These are phyloP conservation scores for Dictyostelium capitatum DNA, from an alignment of 78 protist species.

Conservation along the genomic window DNA sequence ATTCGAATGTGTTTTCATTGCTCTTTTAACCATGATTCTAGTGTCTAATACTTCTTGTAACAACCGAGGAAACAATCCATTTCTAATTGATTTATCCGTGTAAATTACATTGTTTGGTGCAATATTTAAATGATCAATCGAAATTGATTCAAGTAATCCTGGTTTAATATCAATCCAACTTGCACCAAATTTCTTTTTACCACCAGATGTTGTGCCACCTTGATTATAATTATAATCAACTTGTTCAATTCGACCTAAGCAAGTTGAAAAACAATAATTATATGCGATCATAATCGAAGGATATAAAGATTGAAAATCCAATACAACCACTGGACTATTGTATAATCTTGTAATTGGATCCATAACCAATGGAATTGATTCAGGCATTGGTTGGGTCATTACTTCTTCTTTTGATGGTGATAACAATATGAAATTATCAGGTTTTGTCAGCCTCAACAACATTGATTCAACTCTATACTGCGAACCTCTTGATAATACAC, in stretches of 20 bases:
- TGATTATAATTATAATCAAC: not conserved
- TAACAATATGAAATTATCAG: slow-evolving; percentile 78
- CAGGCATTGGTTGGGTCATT: slow-evolving; percentile 81
- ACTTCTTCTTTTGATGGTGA: slow-evolving; percentile 85
- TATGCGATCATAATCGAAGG: slow-evolving; percentile 98
- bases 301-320: slow-evolving; percentile 97
- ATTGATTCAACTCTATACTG: slow-evolving; percentile 97
- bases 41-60: slow-evolving; percentile 96
- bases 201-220: not conserved
- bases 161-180: slow-evolving; percentile 34
- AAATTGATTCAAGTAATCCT: slow-evolving; percentile 61
- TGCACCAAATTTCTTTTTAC: slow-evolving; percentile 71
- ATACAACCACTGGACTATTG: slow-evolving; percentile 94
- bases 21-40: slow-evolving; percentile 93
- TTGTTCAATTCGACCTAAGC: slow-evolving; percentile 49
- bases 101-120: slow-evolving; percentile 92
- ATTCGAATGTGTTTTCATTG: slow-evolving; percentile 84
- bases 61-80: slow-evolving; percentile 96
- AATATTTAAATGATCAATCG: slow-evolving; percentile 10
- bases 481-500: slow-evolving; percentile 93
- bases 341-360: slow-evolving; percentile 92
- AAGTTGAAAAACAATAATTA: slow-evolving; percentile 95
- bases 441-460: slow-evolving; percentile 91
- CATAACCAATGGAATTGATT: slow-evolving; percentile 94
- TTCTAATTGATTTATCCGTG: slow-evolving; percentile 67